These are phyloP conservation scores for Calonectria montana DNA, from an alignment of 2,329 filamentous ascomycete species.

Conservation along the genomic window DNA sequence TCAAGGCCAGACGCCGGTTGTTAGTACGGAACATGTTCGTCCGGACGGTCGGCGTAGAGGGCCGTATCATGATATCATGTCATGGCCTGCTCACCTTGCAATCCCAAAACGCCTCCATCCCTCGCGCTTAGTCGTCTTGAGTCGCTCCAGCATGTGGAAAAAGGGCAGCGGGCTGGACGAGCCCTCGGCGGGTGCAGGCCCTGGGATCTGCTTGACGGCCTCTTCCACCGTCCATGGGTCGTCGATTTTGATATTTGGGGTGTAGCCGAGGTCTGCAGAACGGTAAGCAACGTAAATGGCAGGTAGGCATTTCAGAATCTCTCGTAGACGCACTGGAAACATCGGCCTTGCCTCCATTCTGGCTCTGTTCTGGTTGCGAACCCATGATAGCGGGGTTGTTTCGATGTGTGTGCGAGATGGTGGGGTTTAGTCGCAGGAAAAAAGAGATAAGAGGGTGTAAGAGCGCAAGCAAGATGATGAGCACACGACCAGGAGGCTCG, in stretches of 20 bases:
- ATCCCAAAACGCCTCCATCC: slow-evolving; percentile 95
- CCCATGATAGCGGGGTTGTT: slow-evolving; percentile 39
- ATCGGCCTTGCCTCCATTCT: slow-evolving; percentile 30
- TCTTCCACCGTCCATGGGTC: slow-evolving; percentile 68
- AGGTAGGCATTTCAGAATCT: neutral
- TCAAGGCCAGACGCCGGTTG: neutral
- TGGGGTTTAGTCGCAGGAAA: slow-evolving; percentile 2
- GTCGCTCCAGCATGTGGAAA: slow-evolving; percentile 91
- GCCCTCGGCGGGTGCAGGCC: slow-evolving; percentile 64
- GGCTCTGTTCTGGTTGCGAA: slow-evolving; percentile 40
- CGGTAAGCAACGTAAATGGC: slow-evolving; percentile 14
- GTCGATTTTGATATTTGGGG: slow-evolving; percentile 52
- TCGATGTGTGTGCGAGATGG: slow-evolving; percentile 16
- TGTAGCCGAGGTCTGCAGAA: slow-evolving; percentile 48
- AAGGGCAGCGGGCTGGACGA: slow-evolving; percentile 85
- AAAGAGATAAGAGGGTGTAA: neutral
- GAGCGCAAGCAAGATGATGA: neutral
- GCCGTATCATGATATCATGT: neutral
- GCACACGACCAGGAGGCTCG: neutral
- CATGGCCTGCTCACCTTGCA: slow-evolving; percentile 54
- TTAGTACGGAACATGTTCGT: slow-evolving; percentile 1
- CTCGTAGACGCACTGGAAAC: slow-evolving; percentile 38
- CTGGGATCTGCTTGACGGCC: slow-evolving; percentile 73
- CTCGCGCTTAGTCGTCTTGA: slow-evolving; percentile 97
- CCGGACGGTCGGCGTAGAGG: neutral